A percentile compares a stretch with the other conserved stretches of the same genome.
Conservation (phyloP, 2,329 filamentous ascomycete genomes). For the Orbilia brochopaga region DNA sequence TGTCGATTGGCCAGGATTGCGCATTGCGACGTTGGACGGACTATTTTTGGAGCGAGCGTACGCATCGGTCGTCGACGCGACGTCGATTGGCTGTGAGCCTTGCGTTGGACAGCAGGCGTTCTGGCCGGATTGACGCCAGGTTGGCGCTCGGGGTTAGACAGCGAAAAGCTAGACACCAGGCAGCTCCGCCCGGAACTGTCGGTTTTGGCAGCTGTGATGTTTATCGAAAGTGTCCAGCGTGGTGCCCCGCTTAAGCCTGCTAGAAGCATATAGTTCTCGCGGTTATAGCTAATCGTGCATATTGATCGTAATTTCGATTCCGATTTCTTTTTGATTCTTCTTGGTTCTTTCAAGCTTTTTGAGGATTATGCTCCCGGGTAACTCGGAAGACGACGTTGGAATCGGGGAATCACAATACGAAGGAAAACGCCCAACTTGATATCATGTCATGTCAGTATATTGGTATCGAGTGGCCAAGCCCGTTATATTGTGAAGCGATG, state of each 20-base stretch:
- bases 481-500: not conserved
- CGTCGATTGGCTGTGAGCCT: slow-evolving; percentile 25
- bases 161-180: slow-evolving; percentile 5
- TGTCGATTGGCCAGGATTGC: slow-evolving; percentile 21
- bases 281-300: not conserved
- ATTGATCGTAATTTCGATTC: slow-evolving; percentile 3
- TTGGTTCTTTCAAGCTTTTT: too few relatives aligned
- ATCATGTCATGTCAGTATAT: slow-evolving; percentile 12
- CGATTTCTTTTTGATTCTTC: too few relatives aligned
- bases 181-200: slow-evolving; percentile 31
- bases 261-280: not conserved
- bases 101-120: not conserved
- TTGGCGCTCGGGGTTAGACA: slow-evolving; percentile 26
- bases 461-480: slow-evolving; percentile 2
- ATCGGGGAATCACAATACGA: slow-evolving; percentile 15
- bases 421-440: not conserved
- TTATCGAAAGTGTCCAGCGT: slow-evolving; percentile 9
- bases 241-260: not conserved
- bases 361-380: too few relatives aligned
- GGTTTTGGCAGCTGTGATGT: slow-evolving; percentile 40
- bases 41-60: slow-evolving; percentile 44
- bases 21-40: slow-evolving; percentile 10
- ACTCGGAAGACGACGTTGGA: slow-evolving; percentile 3
- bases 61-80: slow-evolving; percentile 1
- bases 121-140: slow-evolving; percentile 37